phyloP scores from a whole-genome alignment of 73 alveolate species.

The Tetrahymena elliotti region DNA sequence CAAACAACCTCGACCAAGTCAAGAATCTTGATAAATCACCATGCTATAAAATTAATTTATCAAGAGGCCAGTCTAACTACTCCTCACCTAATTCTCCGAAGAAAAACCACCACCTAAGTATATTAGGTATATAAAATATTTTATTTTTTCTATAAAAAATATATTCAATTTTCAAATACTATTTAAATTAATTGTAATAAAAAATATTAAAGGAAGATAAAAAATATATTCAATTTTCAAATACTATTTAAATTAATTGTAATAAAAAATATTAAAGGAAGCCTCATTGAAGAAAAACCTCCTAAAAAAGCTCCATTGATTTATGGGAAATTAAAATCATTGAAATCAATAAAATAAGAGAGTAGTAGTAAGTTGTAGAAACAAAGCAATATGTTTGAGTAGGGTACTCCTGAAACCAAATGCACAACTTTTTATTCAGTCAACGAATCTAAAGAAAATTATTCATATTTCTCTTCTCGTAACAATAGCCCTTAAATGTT shows the following conservation, averaged over 20 bases:
- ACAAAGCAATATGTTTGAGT: neutral
- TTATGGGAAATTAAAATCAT: neutral
- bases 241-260: neutral
- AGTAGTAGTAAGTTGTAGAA: neutral
- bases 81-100: neutral
- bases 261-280: neutral
- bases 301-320: neutral
- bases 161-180: too few species aligned
- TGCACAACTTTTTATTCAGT: neutral
- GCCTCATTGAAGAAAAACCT: neutral
- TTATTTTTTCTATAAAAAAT: too few species aligned
- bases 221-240: too few species aligned
- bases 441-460: neutral
- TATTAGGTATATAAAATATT: neutral
- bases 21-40: neutral
- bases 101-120: neutral
- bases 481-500: neutral
- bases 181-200: neutral
- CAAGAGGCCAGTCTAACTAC: neutral
- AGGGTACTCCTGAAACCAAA: neutral
- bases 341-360: neutral
- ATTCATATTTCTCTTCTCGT: neutral
- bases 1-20: neutral
- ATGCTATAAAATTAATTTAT: neutral
- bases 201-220: too few species aligned